Percentiles rank a stretch among this genome's conserved stretches.
Evolutionary conservation across 208 protist species (phyloP).

Genomic region (Crithidia brevicula): DNA sequence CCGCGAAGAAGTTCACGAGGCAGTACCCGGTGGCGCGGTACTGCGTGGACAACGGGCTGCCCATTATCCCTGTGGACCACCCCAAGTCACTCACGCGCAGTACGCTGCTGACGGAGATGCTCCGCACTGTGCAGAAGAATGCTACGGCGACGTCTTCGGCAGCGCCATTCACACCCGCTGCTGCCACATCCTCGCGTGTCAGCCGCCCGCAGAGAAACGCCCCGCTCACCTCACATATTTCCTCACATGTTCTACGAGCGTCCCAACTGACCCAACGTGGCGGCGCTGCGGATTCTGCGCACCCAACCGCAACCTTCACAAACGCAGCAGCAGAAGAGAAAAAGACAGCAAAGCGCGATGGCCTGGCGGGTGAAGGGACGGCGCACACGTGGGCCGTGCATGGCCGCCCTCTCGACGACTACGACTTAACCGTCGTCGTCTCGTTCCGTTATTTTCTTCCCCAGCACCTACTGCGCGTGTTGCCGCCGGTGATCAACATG

Average conservation of each 20-base stretch:
- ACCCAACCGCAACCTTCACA: too few species aligned
- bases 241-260: slow-evolving; percentile 4
- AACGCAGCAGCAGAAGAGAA: neutral
- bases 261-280: neutral
- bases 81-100: slow-evolving; percentile 63
- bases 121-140: slow-evolving; percentile 19
- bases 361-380: neutral
- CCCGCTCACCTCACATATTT: neutral
- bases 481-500: slow-evolving; percentile 86
- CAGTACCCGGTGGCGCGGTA: slow-evolving; percentile 86
- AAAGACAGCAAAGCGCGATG: neutral
- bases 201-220: neutral
- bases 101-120: slow-evolving; percentile 55
- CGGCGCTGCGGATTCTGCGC: too few species aligned
- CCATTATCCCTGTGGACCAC: slow-evolving; percentile 74
- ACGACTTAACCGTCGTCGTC: slow-evolving; percentile 83
- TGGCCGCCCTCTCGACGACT: slow-evolving; percentile 48
- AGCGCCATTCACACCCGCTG: neutral
- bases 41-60: slow-evolving; percentile 62
- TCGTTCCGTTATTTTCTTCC: slow-evolving; percentile 91
- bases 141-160: neutral
- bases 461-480: slow-evolving; percentile 47
- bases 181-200: neutral
- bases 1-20: slow-evolving; percentile 46
- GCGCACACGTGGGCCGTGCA: slow-evolving; percentile 33